Conservation (phyloP, 768 basidiomycete genomes). For the Boletus eberwhitei region DNA sequence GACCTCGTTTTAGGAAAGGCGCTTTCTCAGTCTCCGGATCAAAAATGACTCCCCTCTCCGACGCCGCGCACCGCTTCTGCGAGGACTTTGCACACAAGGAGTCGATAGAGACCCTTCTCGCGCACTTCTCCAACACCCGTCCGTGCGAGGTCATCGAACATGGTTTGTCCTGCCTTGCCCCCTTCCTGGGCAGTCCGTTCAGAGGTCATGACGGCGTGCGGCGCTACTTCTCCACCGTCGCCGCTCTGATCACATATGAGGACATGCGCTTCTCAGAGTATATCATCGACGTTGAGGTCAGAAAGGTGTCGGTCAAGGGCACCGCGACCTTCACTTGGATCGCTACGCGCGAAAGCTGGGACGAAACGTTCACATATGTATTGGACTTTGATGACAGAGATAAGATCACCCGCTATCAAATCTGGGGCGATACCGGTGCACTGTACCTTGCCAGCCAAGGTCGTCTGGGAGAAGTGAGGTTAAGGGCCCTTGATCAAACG, state of each 20-base stretch:
- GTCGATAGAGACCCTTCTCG: slow-evolving; percentile 40
- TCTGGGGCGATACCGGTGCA: slow-evolving; percentile 69
- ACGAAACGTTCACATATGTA: slow-evolving; percentile 58
- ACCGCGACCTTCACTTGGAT: slow-evolving; percentile 55
- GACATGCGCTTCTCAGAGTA: slow-evolving; percentile 54
- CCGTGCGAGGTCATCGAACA: slow-evolving; percentile 50
- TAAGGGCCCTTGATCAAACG: too few relatives aligned
- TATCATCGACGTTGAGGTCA: slow-evolving; percentile 46
- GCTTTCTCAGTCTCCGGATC: too few relatives aligned
- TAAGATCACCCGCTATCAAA: slow-evolving; percentile 57
- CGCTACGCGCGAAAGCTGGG: slow-evolving; percentile 51
- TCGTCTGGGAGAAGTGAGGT: slow-evolving; percentile 28
- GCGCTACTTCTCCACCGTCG: slow-evolving; percentile 49
- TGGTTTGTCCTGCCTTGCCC: slow-evolving; percentile 50
- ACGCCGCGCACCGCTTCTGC: slow-evolving; percentile 49
- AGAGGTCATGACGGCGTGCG: slow-evolving; percentile 41
- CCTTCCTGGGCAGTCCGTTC: slow-evolving; percentile 57
- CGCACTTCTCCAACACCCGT: slow-evolving; percentile 48
- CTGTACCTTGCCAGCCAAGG: slow-evolving; percentile 57
- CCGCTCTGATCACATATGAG: slow-evolving; percentile 45
- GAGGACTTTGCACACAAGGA: slow-evolving; percentile 47
- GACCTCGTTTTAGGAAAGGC: too few relatives aligned
- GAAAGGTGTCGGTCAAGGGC: slow-evolving; percentile 55
- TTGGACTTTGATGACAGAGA: slow-evolving; percentile 56
- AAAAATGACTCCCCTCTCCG: slow-evolving; percentile 38